These are phyloP conservation scores for Aspergillus sp. DNA, from an alignment of 2,329 filamentous ascomycete genomes.

Conservation along the genomic window DNA sequence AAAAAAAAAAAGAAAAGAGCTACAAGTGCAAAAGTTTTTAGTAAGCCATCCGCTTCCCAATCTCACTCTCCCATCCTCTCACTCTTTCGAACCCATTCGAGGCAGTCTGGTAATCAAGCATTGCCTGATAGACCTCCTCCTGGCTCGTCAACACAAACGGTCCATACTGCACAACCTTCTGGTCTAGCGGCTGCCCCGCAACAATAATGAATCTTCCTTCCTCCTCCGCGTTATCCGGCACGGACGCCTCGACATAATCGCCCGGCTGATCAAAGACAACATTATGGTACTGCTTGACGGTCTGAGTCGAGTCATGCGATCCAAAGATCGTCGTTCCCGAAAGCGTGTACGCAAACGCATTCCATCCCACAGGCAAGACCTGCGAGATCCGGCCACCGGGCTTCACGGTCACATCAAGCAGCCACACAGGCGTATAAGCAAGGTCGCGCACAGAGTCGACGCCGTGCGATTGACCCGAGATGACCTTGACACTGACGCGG, in stretches of 20 bases:
- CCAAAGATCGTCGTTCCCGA: constrained; percentile 70
- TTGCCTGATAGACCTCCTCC: constrained; percentile 75
- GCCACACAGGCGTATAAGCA: constrained; percentile 97
- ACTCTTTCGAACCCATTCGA: constrained; percentile 82
- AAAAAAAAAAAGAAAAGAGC: constrained; percentile 1
- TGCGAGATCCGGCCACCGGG: constrained; percentile 81
- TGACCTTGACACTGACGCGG: constrained; percentile 83
- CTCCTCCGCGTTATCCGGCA: constrained; percentile 67
- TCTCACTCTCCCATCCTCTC: constrained; percentile 80
- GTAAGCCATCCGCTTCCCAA: constrained; percentile 73
- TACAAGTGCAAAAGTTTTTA: constrained; percentile 10
- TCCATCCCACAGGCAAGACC: constrained; percentile 78
- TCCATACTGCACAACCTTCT: constrained; percentile 81
- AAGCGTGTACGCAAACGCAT: constrained; percentile 87
- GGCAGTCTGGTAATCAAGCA: constrained; percentile 73
- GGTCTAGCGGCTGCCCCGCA: constrained; percentile 78
- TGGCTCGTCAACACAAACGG: constrained; percentile 78
- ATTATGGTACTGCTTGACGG: constrained; percentile 71
- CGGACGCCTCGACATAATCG: constrained; percentile 73
- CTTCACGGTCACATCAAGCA: constrained; percentile 79
- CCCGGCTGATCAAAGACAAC: constrained; percentile 84
- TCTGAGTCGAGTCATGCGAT: constrained; percentile 44
- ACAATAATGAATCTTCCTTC: constrained; percentile 64
- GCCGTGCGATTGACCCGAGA: constrained; percentile 81
- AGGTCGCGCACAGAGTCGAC: constrained; percentile 87